phyloP scores from a whole-genome alignment of 495 filamentous ascomycete species.

The Ramalina intermedia region DNA sequence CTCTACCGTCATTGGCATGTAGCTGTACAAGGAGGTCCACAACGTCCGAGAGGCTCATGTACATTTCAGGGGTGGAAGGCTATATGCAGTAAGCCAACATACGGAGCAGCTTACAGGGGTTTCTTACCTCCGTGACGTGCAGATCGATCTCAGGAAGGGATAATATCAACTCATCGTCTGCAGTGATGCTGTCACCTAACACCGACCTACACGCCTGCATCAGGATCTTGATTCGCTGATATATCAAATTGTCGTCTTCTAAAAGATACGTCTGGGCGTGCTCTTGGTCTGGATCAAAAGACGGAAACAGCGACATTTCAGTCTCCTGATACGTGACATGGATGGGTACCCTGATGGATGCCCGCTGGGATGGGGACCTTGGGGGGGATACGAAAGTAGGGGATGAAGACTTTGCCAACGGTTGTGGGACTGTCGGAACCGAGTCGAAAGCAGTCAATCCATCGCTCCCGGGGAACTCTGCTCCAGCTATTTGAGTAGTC shows the following conservation, averaged over 20 bases:
- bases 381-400: too few species aligned
- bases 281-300: conserved; percentile 41
- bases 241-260: conserved; percentile 45
- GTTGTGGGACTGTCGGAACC: too few species aligned
- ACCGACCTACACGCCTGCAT: conserved; percentile 50
- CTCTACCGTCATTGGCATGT: conserved; percentile 42
- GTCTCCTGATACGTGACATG: conserved; percentile 52
- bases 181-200: conserved; percentile 48
- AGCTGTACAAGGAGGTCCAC: conserved; percentile 43
- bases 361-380: too few species aligned
- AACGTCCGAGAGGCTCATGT: conserved; percentile 38
- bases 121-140: conserved; percentile 55
- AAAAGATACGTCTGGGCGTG: conserved; percentile 57
- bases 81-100: neutral
- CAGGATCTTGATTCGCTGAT: conserved; percentile 41
- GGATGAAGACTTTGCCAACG: too few species aligned
- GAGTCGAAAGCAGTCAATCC: too few species aligned
- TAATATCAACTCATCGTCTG: conserved; percentile 56
- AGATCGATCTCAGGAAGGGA: conserved; percentile 54
- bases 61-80: conserved; percentile 1
- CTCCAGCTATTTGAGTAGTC: too few species aligned
- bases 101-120: neutral
- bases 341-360: conserved; percentile 16
- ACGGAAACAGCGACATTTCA: conserved; percentile 60
- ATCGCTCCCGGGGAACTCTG: too few species aligned